Percentiles rank a stretch among this genome's conserved stretches.
phyloP scores from a whole-genome alignment of 768 basidiomycete genomes.

The Hydnum rufescens region DNA sequence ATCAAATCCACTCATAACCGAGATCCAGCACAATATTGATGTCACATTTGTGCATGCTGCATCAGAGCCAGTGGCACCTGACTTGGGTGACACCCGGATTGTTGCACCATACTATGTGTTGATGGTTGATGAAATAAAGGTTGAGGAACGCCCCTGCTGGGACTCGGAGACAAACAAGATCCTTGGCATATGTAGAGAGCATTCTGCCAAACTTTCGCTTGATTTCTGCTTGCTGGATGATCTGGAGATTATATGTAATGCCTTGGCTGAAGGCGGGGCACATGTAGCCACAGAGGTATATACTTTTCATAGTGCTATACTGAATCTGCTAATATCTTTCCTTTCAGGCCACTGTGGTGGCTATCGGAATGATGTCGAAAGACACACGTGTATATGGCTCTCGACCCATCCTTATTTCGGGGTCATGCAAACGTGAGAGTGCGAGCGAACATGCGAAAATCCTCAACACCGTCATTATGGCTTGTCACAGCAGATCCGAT shows the following conservation, averaged over 20 bases:
- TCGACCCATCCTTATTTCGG: constrained; percentile 14
- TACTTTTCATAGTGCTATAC: neutral
- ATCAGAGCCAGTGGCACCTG: neutral
- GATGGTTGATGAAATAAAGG: neutral
- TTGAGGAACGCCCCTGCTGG: neutral
- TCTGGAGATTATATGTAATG: neutral
- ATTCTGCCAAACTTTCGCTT: neutral
- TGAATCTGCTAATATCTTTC: neutral
- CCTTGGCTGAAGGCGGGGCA: neutral
- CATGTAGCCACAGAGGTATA: neutral
- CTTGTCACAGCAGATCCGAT: neutral
- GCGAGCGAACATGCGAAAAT: constrained; percentile 12
- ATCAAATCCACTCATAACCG: neutral
- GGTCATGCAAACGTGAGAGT: constrained; percentile 15
- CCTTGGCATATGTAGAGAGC: neutral
- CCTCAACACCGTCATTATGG: constrained; percentile 3
- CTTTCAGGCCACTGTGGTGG: neutral
- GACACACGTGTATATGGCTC: constrained; percentile 12
- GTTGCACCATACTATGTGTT: neutral
- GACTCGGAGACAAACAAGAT: neutral
- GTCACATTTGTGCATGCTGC: neutral
- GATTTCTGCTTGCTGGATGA: neutral
- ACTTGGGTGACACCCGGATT: neutral
- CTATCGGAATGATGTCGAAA: neutral
- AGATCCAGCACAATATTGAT: neutral